Conservation (phyloP, 495 filamentous ascomycete genomes). For the Patellaria atrata region DNA sequence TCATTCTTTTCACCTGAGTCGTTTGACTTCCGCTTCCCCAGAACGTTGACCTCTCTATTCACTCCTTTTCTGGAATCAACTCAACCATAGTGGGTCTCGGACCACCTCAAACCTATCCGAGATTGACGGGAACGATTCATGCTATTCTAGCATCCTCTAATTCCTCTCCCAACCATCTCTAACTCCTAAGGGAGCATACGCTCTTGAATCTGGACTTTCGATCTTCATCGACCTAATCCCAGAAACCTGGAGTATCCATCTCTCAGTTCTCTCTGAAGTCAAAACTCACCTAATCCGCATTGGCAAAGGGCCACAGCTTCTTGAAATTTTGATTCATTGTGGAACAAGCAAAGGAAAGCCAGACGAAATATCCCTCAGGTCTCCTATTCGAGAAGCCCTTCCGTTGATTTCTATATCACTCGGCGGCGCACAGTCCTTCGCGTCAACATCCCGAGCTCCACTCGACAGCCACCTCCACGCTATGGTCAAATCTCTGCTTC, state of each 20-base stretch:
- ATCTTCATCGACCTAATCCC: neutral
- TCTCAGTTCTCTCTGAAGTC: neutral
- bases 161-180: neutral
- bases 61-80: no score
- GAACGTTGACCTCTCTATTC: no score
- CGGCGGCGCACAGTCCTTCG: slow-evolving; percentile 17
- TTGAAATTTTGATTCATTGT: no score
- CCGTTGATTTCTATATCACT: slow-evolving; percentile 5
- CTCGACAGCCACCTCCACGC: slow-evolving; percentile 20
- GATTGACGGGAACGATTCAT: slow-evolving; percentile 22
- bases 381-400: slow-evolving; percentile 9
- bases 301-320: neutral
- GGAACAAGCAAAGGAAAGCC: no score
- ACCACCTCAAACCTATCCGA: slow-evolving; percentile 13
- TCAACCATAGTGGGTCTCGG: no score
- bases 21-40: no score
- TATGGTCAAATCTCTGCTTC: slow-evolving; percentile 20
- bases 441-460: slow-evolving; percentile 14
- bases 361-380: slow-evolving; percentile 2
- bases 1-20: no score
- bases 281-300: neutral
- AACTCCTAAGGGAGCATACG: slow-evolving; percentile 3
- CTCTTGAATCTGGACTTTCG: neutral
- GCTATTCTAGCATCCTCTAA: slow-evolving; percentile 9
- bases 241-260: no score